A percentile compares a stretch with the other conserved stretches of the same genome.
Evolutionary conservation across 495 filamentous ascomycete species (phyloP).

Genomic region (Penicillium argentinense): DNA sequence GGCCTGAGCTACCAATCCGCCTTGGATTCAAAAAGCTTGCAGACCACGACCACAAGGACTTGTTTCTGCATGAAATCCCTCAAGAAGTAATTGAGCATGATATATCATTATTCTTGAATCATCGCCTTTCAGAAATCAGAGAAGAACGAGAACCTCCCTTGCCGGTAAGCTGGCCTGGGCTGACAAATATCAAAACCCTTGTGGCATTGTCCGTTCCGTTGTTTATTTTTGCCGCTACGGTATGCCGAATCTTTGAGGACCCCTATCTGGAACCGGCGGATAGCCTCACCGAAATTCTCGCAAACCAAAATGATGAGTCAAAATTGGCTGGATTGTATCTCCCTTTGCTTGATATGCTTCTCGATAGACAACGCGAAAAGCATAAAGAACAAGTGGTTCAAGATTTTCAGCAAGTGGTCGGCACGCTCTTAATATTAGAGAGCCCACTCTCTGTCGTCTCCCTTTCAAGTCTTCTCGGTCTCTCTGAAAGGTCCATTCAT

Average conservation of each 20-base stretch:
- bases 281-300: neutral
- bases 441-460: neutral
- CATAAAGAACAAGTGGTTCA: neutral
- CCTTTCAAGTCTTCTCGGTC: neutral
- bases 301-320: neutral
- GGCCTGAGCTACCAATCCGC: neutral
- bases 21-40: neutral
- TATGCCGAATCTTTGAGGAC: neutral
- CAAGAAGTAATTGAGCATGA: neutral
- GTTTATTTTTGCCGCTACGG: neutral
- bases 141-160: neutral
- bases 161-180: neutral
- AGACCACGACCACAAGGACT: neutral
- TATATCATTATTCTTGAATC: neutral
- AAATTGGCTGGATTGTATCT: neutral
- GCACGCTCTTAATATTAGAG: neutral
- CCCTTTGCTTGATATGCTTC: neutral
- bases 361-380: neutral
- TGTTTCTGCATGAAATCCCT: neutral
- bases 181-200: neutral
- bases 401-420: neutral
- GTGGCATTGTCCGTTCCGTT: neutral
- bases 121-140: neutral
- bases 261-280: neutral
- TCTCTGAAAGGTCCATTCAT: neutral